phyloP scores from a whole-genome alignment of 495 filamentous ascomycete species.

The Platismatia glauca region DNA sequence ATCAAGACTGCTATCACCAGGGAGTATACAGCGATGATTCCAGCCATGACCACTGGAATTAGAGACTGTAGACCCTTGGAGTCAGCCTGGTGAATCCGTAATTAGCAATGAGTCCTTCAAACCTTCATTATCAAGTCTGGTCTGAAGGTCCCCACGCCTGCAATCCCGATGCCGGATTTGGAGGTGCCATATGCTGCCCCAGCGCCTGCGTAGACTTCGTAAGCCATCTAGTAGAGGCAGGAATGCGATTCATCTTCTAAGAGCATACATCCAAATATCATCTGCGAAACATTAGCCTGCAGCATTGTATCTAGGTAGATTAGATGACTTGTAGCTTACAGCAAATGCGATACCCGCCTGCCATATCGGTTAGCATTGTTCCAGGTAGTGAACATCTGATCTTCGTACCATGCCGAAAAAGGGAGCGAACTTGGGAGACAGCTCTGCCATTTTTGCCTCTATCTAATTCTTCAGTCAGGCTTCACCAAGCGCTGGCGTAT shows the following conservation, averaged over 20 bases:
- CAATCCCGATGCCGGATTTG: slow-evolving; percentile 93
- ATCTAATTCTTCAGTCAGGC: background rate
- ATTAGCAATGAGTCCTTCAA: slow-evolving; percentile 18
- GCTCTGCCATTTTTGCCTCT: slow-evolving; percentile 48
- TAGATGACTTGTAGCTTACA: slow-evolving; percentile 49
- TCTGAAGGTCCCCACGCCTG: slow-evolving; percentile 85
- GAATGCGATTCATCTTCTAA: slow-evolving; percentile 6
- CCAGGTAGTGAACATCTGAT: slow-evolving; percentile 8
- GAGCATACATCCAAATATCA: slow-evolving; percentile 81
- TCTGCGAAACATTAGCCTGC: slow-evolving; percentile 35
- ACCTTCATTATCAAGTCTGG: slow-evolving; percentile 98
- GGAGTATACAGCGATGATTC: slow-evolving; percentile 97
- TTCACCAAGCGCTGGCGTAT: background rate
- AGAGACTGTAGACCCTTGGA: slow-evolving; percentile 51
- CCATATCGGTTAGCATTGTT: slow-evolving; percentile 21
- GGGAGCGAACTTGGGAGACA: slow-evolving; percentile 83
- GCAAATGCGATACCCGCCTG: slow-evolving; percentile 84
- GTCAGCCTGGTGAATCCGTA: slow-evolving; percentile 19
- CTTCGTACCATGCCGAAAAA: slow-evolving; percentile 91
- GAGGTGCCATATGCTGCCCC: slow-evolving; percentile 97
- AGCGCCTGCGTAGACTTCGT: slow-evolving; percentile 49
- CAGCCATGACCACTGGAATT: slow-evolving; percentile 97
- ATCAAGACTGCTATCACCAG: slow-evolving; percentile 95
- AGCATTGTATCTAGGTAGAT: slow-evolving; percentile 21
- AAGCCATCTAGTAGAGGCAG: slow-evolving; percentile 1